phyloP scores from a whole-genome alignment of 768 basidiomycete genomes.

The Stropharia rugosoannulata region DNA sequence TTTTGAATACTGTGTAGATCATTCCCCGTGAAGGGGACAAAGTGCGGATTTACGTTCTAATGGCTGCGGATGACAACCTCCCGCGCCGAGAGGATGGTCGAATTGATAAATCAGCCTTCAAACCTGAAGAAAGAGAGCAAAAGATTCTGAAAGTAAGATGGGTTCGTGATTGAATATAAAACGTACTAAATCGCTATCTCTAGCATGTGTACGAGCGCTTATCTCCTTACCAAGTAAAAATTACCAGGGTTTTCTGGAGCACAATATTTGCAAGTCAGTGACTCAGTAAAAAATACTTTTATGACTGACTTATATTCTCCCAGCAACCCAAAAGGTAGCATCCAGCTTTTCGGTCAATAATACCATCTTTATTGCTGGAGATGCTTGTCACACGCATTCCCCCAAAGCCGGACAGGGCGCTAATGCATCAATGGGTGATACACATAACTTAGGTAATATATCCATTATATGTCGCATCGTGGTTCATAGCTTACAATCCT shows the following conservation, averaged over 20 bases:
- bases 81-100: slow-evolving; percentile 7
- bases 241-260: slow-evolving; percentile 7
- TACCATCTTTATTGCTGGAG: slow-evolving; percentile 7
- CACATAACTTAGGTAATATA: slow-evolving; percentile 7
- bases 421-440: slow-evolving; percentile 13
- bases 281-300: too few species aligned
- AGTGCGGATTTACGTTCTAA: slow-evolving; percentile 9
- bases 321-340: slow-evolving; percentile 9
- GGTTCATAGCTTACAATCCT: too few species aligned
- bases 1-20: not conserved
- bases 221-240: slow-evolving; percentile 1
- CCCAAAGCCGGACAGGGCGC: slow-evolving; percentile 13
- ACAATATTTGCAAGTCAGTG: slow-evolving; percentile 10
- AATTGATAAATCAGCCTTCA: slow-evolving; percentile 2
- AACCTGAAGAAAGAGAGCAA: not conserved
- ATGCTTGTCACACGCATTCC: slow-evolving; percentile 12
- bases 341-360: slow-evolving; percentile 6
- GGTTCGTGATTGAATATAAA: not conserved
- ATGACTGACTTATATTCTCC: not conserved
- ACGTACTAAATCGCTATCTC: not conserved
- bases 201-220: slow-evolving; percentile 2
- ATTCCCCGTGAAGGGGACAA: slow-evolving; percentile 12
- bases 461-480: too few species aligned
- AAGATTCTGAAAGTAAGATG: slow-evolving; percentile 1
- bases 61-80: slow-evolving; percentile 5